A percentile compares a stretch with the other conserved stretches of the same genome.
phyloP scores from a whole-genome alignment of 1,284 basidiomycete species.

The Psilocybe mexicana region DNA sequence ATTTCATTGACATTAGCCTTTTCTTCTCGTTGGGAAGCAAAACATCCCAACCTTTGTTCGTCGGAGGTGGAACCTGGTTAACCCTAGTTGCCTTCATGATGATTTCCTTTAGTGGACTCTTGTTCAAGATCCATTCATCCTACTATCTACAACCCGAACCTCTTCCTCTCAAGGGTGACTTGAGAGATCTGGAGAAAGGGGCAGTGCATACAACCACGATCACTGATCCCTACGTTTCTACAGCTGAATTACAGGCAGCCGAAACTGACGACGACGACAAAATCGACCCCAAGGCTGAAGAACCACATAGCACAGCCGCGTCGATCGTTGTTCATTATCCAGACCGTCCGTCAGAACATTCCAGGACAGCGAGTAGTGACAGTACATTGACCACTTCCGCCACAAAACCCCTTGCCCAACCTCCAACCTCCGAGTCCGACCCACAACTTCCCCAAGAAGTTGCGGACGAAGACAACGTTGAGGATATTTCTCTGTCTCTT shows the following conservation, averaged over 20 bases:
- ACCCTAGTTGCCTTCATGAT: conserved; percentile 4
- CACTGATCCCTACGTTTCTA: not conserved
- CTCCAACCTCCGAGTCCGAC: too few relatives aligned
- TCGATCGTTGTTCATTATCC: too few relatives aligned
- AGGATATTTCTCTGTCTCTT: not conserved
- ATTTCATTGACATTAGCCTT: not conserved
- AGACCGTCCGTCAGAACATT: too few relatives aligned
- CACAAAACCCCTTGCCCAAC: too few relatives aligned
- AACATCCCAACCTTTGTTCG: not conserved
- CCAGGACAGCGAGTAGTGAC: too few relatives aligned
- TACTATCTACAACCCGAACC: not conserved
- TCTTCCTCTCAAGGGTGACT: not conserved
- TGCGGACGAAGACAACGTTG: not conserved
- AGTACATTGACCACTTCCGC: too few relatives aligned
- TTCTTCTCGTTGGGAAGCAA: not conserved
- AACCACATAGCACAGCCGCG: too few relatives aligned
- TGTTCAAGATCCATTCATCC: not conserved
- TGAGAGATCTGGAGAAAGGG: not conserved
- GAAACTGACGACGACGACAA: too few relatives aligned
- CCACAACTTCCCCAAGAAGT: too few relatives aligned
- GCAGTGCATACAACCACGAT: not conserved
- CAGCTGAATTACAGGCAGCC: too few relatives aligned
- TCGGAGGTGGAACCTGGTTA: conserved; percentile 7
- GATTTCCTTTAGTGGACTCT: not conserved
- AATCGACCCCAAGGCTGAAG: too few relatives aligned